A percentile compares a stretch with the other conserved stretches of the same genome.
Conservation (phyloP, 2,329 filamentous ascomycete genomes). For the Didymella segeticola region DNA sequence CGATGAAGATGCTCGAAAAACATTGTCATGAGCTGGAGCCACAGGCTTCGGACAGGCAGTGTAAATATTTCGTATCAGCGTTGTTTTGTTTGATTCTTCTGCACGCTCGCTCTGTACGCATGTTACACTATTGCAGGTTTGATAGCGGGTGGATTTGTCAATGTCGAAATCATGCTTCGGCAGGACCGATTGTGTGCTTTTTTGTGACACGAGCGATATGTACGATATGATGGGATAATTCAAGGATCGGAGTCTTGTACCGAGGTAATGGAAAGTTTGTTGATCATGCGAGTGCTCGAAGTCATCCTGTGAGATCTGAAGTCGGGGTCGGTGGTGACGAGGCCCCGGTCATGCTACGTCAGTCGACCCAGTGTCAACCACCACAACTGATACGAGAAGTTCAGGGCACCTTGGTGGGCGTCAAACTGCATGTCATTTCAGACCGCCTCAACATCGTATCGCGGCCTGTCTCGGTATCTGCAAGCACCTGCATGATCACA, state of each 20-base stretch:
- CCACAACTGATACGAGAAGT: background rate
- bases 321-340: background rate
- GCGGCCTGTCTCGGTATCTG: background rate
- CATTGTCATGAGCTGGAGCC: background rate
- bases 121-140: constrained; percentile 18
- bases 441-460: background rate
- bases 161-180: constrained; percentile 22
- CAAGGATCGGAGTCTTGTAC: background rate
- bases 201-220: constrained; percentile 18
- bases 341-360: background rate
- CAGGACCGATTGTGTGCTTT: constrained; percentile 27
- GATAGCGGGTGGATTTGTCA: background rate
- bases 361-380: background rate
- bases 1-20: background rate
- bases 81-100: constrained; percentile 20
- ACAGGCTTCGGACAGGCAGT: background rate
- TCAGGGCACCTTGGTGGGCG: background rate
- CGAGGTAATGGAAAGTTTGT: constrained; percentile 10
- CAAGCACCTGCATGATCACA: background rate
- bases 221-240: constrained; percentile 21
- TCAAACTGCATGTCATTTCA: background rate
- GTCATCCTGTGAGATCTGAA: background rate
- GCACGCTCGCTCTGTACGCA: constrained; percentile 32
- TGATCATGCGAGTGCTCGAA: background rate
- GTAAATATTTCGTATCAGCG: background rate